These are phyloP conservation scores for Aspergillus sp. DNA, from an alignment of 2,329 filamentous ascomycete species.

Conservation along the genomic window DNA sequence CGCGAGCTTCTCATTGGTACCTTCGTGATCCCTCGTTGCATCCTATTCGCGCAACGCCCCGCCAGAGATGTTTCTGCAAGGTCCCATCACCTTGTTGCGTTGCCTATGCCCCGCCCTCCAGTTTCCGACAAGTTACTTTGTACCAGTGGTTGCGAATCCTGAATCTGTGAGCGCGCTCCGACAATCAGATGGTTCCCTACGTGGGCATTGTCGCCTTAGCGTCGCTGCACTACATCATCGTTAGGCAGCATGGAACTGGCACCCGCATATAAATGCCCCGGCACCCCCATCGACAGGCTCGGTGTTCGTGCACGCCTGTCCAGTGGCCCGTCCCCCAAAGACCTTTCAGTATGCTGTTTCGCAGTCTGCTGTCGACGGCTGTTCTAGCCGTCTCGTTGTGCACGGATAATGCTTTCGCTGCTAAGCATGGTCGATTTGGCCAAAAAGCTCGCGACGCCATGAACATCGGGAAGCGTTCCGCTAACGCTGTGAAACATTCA, in stretches of 20 bases:
- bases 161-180: not conserved
- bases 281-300: not conserved
- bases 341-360: constrained; percentile 27
- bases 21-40: not conserved
- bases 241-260: not conserved
- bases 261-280: not conserved
- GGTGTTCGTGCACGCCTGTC: not conserved
- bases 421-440: constrained; percentile 29
- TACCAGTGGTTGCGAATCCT: not conserved
- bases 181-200: not conserved
- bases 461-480: constrained; percentile 24
- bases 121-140: not conserved
- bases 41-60: not conserved
- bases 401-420: constrained; percentile 21
- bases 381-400: constrained; percentile 25
- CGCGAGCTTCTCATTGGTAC: not conserved
- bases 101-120: not conserved
- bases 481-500: constrained; percentile 16
- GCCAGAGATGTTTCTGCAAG: not conserved
- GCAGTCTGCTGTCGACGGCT: constrained; percentile 27
- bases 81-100: not conserved
- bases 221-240: not conserved
- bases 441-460: constrained; percentile 26
- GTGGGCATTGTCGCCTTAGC: not conserved
- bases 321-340: not conserved